A percentile compares a stretch with the other conserved stretches of the same genome.
phyloP scores from a whole-genome alignment of 2,329 filamentous ascomycete species.

The Colletotrichum magnum region DNA sequence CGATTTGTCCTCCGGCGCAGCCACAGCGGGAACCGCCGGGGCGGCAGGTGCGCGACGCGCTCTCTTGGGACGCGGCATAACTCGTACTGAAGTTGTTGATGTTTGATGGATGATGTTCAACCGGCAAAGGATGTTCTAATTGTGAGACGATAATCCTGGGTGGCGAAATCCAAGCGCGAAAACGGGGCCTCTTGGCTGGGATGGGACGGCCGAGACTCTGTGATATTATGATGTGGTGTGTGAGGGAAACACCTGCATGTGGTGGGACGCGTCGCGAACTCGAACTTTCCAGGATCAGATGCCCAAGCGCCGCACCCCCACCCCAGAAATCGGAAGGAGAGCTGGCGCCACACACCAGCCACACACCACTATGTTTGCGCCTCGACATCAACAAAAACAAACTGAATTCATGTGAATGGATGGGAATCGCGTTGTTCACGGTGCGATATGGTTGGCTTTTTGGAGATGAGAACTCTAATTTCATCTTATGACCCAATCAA shows the following conservation, averaged over 20 bases:
- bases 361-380: constrained; percentile 8
- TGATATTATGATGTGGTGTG: constrained; percentile 39
- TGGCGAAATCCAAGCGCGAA: not conserved
- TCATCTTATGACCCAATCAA: constrained; percentile 1
- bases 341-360: constrained; percentile 39
- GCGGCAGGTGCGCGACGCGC: constrained; percentile 47
- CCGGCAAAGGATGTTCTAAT: not conserved
- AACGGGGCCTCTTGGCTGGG: constrained; percentile 4
- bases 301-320: constrained; percentile 3
- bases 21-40: constrained; percentile 39
- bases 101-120: not conserved
- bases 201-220: constrained; percentile 16
- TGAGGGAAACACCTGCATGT: constrained; percentile 28
- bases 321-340: constrained; percentile 19
- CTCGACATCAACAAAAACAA: not conserved
- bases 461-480: constrained; percentile 11
- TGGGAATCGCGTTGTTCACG: not conserved
- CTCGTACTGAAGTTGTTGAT: not conserved
- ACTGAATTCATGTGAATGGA: not conserved
- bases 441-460: not conserved
- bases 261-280: constrained; percentile 37
- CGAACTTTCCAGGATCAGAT: constrained; percentile 25
- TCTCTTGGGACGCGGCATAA: constrained; percentile 51
- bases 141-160: not conserved
- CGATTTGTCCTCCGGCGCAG: constrained; percentile 30